phyloP scores from a whole-genome alignment of 352 stramenopile genomes.

The Pythium insidiosum region DNA sequence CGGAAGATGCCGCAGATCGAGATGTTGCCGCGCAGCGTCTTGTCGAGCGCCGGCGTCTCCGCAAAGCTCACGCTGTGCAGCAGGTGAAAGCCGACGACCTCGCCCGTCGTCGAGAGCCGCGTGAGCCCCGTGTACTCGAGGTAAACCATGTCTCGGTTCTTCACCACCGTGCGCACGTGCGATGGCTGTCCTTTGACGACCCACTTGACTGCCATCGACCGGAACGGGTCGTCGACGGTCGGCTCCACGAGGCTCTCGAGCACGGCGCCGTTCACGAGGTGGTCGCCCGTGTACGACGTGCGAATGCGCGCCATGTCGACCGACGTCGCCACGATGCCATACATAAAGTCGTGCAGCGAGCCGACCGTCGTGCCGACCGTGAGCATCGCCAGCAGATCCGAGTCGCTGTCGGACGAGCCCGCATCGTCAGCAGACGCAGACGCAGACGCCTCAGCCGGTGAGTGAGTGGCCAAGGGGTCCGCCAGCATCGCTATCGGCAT shows the following conservation, averaged over 20 bases:
- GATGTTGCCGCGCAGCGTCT: constrained; percentile 26
- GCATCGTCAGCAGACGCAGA: not conserved
- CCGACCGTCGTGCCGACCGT: constrained; percentile 7
- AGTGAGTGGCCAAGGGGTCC: too few species aligned
- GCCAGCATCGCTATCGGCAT: too few species aligned
- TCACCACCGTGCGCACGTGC: constrained; percentile 7
- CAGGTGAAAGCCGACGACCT: constrained; percentile 44
- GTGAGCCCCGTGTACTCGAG: constrained; percentile 37
- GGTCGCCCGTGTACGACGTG: constrained; percentile 6
- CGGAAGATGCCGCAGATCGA: constrained; percentile 35
- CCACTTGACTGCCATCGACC: constrained; percentile 6
- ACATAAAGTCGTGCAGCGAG: constrained; percentile 8
- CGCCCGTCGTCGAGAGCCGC: constrained; percentile 16
- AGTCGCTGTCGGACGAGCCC: not conserved
- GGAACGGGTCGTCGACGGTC: constrained; percentile 5
- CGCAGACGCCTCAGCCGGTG: too few species aligned
- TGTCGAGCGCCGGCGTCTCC: constrained; percentile 12
- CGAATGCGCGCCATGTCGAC: constrained; percentile 11
- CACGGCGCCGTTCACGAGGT: constrained; percentile 5
- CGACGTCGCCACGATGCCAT: constrained; percentile 17
- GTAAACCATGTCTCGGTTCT: constrained; percentile 31
- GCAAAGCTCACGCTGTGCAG: constrained; percentile 32
- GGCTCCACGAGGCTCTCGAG: constrained; percentile 2
- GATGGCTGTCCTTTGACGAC: constrained; percentile 1
- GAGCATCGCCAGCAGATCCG: not conserved